Evolutionary conservation across 2,329 filamentous ascomycete species (phyloP), one percentile per base, ranked within the genome.

Genomic region (Escovopsis sp.): DNA sequence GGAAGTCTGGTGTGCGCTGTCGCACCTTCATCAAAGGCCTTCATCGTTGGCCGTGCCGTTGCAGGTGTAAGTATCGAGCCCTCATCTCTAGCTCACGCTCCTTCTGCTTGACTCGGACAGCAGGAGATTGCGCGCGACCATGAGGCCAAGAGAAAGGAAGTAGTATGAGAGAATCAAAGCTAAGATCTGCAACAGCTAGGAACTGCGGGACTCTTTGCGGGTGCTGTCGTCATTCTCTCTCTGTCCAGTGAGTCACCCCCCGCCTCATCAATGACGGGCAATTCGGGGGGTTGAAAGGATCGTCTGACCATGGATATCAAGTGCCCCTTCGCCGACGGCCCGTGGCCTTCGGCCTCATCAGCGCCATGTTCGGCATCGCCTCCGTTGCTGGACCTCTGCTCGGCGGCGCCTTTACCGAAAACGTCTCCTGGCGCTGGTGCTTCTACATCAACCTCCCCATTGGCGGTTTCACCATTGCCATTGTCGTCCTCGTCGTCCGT

Each of bases 291-390:
- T 20, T 20, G 20, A 20, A 20, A 20, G 11, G 34, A 27, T 6
- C 4, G 12, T 2, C n/a, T 15, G 4, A 10, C 29, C 39, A 16
- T 37, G 32, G 31, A 42, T 20, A n/a, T 32, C 6, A 11, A 60
- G 67, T 76, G 38, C 72, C 74, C 5, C 62, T 77, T 8, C 56
- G 65, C 7, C 70, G 72, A 50, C 62, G 73, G 29, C 73, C 67
- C 7, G 55, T 72, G 27, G 71, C 68, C 20, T 72, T 72, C 41
- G 72, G 72, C 24, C 53, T 75, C 34, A 63, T 76, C 34, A 69
- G 68, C 10, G 68, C 63, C 39, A 72, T 75, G 60, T 76, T 68
- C 56, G 74, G 72, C 13, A 64, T 78, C 39, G 71, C 71, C 35
- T 62, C 58, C 25, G 67, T 72, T 7, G 64, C 65, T 3, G 70